phyloP scores from a whole-genome alignment of 495 filamentous ascomycete genomes.

The Penicillium malachiteum region DNA sequence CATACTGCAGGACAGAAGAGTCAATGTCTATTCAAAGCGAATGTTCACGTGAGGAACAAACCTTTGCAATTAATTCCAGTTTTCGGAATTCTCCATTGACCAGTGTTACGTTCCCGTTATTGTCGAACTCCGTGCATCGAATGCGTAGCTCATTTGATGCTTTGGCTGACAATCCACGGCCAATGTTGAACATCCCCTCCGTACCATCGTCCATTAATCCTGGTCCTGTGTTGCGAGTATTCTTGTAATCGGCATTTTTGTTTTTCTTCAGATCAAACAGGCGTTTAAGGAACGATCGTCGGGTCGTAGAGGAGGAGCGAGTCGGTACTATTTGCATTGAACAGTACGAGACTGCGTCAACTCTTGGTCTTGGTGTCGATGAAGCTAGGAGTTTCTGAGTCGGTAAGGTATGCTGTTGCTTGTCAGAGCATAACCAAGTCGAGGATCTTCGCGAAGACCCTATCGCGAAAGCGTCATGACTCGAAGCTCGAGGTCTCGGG shows the following conservation, averaged over 20 bases:
- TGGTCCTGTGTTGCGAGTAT: slow-evolving; percentile 16
- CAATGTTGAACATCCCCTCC: slow-evolving; percentile 47
- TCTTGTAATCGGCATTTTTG: slow-evolving; percentile 28
- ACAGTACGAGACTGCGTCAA: neutral
- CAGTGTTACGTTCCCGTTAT: slow-evolving; percentile 89
- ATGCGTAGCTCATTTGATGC: slow-evolving; percentile 76
- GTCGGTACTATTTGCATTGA: slow-evolving; percentile 14
- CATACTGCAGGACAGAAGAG: slow-evolving; percentile 60
- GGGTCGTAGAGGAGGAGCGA: slow-evolving; percentile 43
- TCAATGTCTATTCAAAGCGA: neutral
- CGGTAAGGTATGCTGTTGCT: slow-evolving; percentile 13
- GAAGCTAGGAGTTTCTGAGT: slow-evolving; percentile 8
- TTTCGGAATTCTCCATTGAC: slow-evolving; percentile 97
- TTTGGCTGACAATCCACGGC: slow-evolving; percentile 64
- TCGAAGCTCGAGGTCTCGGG: slow-evolving; percentile 8
- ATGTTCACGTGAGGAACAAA: slow-evolving; percentile 40
- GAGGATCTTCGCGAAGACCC: slow-evolving; percentile 19
- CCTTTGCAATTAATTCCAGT: slow-evolving; percentile 92
- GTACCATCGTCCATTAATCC: slow-evolving; percentile 38
- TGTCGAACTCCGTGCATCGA: slow-evolving; percentile 92
- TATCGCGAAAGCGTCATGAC: slow-evolving; percentile 14
- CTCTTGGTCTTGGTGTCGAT: slow-evolving; percentile 14
- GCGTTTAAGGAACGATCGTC: slow-evolving; percentile 53
- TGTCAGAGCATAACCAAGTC: slow-evolving; percentile 23
- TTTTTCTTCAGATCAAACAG: slow-evolving; percentile 50